Conservation (phyloP, 75 land plant species). For the Selaginella tamariscina region DNA sequence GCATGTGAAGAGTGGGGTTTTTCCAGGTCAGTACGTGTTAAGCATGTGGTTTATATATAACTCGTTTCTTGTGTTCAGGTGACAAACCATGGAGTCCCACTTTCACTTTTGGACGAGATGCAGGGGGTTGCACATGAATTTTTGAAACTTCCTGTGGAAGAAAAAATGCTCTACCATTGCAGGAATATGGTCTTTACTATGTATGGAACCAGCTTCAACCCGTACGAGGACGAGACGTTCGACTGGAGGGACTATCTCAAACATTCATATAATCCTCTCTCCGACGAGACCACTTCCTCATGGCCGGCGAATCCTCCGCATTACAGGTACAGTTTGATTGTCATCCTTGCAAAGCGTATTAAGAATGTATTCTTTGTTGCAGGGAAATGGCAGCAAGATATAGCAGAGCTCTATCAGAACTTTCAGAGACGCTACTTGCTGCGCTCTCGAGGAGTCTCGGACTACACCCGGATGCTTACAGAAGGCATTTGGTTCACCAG, state of each 20-base stretch:
- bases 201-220: conserved; percentile 23
- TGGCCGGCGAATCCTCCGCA: conserved; percentile 23
- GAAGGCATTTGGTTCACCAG: neutral
- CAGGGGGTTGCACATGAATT: conserved; percentile 29
- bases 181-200: conserved; percentile 13
- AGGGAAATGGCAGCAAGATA: conserved; percentile 8
- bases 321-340: conserved; percentile 10
- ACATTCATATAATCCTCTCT: conserved; percentile 27
- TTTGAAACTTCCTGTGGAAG: conserved; percentile 39
- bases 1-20: conserved; percentile 71
- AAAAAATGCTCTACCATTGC: conserved; percentile 31
- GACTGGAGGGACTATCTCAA: conserved; percentile 20
- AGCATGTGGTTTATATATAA: neutral
- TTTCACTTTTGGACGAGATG: conserved; percentile 18
- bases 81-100: conserved; percentile 30
- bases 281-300: conserved; percentile 31
- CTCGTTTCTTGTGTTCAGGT: conserved; percentile 15
- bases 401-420: neutral
- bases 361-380: neutral
- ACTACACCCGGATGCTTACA: neutral
- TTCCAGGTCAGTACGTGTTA: too few relatives aligned
- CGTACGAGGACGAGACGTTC: neutral
- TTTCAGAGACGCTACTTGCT: neutral
- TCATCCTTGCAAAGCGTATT: neutral
- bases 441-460: neutral